phyloP scores from a whole-genome alignment of 257 asterid species.

The Leptodermis oblonga region DNA sequence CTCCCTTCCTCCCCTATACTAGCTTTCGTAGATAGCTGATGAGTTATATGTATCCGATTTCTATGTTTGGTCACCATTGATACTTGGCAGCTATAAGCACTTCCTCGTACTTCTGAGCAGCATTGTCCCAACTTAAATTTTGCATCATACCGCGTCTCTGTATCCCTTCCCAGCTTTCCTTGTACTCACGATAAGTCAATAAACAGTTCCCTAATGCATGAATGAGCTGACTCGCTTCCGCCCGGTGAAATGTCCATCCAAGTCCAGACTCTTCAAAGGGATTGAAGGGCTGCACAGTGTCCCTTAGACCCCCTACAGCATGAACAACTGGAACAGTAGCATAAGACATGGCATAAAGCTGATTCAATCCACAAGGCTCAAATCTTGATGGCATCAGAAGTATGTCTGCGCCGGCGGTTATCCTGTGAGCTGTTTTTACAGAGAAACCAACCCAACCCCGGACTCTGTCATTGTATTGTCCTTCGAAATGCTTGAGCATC shows the following conservation, averaged over 20 bases:
- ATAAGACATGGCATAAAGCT: constrained; percentile 88
- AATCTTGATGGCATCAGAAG: constrained; percentile 93
- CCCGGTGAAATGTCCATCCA: constrained; percentile 82
- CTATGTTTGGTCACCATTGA: constrained; percentile 64
- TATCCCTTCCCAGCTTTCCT: constrained; percentile 83
- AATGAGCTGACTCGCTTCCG: constrained; percentile 53
- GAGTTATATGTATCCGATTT: neutral
- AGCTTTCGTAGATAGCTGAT: neutral
- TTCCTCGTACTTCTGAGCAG: constrained; percentile 81
- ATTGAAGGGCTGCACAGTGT: constrained; percentile 82
- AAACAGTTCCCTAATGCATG: constrained; percentile 77
- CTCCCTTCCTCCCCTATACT: neutral
- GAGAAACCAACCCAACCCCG: constrained; percentile 98
- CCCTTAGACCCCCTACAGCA: constrained; percentile 90
- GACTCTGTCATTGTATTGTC: constrained; percentile 46
- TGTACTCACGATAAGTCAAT: constrained; percentile 63
- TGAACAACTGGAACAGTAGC: constrained; percentile 95
- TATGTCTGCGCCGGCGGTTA: constrained; percentile 83
- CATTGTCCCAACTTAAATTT: constrained; percentile 88
- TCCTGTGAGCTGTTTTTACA: constrained; percentile 76
- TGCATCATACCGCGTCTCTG: constrained; percentile 83
- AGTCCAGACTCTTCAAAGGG: constrained; percentile 76
- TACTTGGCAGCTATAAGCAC: constrained; percentile 84
- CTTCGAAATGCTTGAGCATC: constrained; percentile 70
- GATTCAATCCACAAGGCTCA: constrained; percentile 97